phyloP scores from a whole-genome alignment of 2,329 filamentous ascomycete species.

The Mycocentrospora acerina region DNA sequence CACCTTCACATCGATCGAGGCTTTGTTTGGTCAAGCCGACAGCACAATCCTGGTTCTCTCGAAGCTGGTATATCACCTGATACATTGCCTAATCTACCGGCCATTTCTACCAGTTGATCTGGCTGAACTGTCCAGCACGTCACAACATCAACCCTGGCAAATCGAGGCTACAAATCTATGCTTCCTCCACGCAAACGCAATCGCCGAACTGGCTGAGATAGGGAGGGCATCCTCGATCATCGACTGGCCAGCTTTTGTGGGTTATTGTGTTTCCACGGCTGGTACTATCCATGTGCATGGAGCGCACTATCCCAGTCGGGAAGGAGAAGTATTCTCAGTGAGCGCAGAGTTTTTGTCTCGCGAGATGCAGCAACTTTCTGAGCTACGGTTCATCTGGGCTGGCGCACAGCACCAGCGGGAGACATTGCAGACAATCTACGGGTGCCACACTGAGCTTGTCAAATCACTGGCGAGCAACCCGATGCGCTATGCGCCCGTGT shows the following conservation, averaged over 20 bases:
- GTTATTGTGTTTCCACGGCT: slow-evolving; percentile 83
- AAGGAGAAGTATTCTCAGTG: slow-evolving; percentile 64
- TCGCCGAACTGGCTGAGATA: slow-evolving; percentile 78
- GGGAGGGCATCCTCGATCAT: slow-evolving; percentile 72
- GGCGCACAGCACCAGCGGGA: slow-evolving; percentile 79
- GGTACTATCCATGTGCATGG: slow-evolving; percentile 88
- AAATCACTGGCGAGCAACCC: slow-evolving; percentile 68
- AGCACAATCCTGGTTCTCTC: slow-evolving; percentile 77
- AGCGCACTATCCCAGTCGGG: slow-evolving; percentile 69
- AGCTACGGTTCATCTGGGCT: slow-evolving; percentile 74
- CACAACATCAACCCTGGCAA: slow-evolving; percentile 89
- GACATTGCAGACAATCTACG: slow-evolving; percentile 74
- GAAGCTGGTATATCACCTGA: slow-evolving; percentile 83
- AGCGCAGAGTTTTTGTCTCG: slow-evolving; percentile 70
- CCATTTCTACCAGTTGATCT: slow-evolving; percentile 85
- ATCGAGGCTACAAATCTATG: slow-evolving; percentile 88
- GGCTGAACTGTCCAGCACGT: slow-evolving; percentile 74
- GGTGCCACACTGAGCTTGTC: slow-evolving; percentile 78
- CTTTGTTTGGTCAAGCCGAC: slow-evolving; percentile 74
- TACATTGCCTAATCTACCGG: slow-evolving; percentile 83
- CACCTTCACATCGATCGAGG: slow-evolving; percentile 73
- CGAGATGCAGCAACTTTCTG: slow-evolving; percentile 77
- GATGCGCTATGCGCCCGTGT: slow-evolving; percentile 74
- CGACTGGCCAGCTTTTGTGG: slow-evolving; percentile 84
- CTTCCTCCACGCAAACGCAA: slow-evolving; percentile 83